Evolutionary conservation across 2,329 filamentous ascomycete genomes (phyloP), one percentile per base, ranked within the genome.

Genomic region (Neocatenulostroma microsporum): DNA sequence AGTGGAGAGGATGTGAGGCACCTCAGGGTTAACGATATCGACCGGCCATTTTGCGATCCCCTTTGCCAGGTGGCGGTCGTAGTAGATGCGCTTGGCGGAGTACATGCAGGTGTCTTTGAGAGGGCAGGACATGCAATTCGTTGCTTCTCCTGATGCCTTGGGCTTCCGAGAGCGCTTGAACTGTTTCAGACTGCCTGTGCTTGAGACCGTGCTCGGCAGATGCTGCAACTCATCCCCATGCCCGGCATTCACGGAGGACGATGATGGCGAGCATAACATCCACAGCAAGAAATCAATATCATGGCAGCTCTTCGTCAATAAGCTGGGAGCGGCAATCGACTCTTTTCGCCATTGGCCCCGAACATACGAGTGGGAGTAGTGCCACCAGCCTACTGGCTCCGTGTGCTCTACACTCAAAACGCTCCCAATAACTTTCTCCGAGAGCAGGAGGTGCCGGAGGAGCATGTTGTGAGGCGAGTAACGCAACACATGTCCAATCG

Each of bases 301-400:
- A 54, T 98, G 91, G 50, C 91, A 96, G 41, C 85, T 93, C 63
- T 96, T 98, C 3, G 89, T 94, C 20, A 98, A 71, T 2, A 98
- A 70, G 1, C 84, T 89, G 5, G 80, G 89, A 17, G 74, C 88
- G n/a, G 74, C 80, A 4, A 67, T 80, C 1, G 77, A 80, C 47
- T 85, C 78, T 45, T 84, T 84, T 5, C 89, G 77, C 91, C 91
- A 96, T 62, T 96, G 95, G 12, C 91, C 91, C 30, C 84, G 76
- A 23, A 96, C 89, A 51, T 89, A 94, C 27, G 80, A 86, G 59
- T 94, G 88, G 0, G 82, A 72, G 57, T 93, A 96, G 59, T 96
- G 91, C 85, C 87, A 96, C 80, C 83, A 94, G 1, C 91, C 91
- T 0, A 98, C 81, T 0, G 91, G 91, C 60, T 96, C 91, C 0